Base-by-base conservation (phyloP, 257 asterid species). In the Solanum dulcamara region DNA sequence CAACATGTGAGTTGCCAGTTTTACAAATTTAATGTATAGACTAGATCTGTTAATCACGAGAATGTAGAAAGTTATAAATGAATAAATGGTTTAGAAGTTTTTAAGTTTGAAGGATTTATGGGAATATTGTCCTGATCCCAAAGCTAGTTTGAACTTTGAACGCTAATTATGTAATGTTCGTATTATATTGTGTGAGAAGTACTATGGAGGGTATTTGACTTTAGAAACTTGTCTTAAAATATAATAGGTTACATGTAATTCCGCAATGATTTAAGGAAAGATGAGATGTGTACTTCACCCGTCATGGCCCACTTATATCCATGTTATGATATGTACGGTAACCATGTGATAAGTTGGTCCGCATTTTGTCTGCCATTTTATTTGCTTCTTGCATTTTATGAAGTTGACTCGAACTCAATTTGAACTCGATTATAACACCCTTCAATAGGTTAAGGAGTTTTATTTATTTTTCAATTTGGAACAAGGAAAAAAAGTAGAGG, bases 1-100 rank as follows among this genome's bases (percentile, higher is more conserved):
- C n/a, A 79, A 60, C 38, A 44, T 62, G 83, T 92, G 88, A 85
- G 90, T 91, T 89, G 88, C 15, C 35, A 2, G 50, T 77, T 81
- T 70, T 35, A n/a, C 3, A 24, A 74, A 15, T 48, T 81, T n/a
- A 83, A 22, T 57, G 3, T 5, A 32, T 37, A 62, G 13, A 12
- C 66, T 40, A 13, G 35, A 74, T 74, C 55, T 74, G n/a, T 13
- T 72, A 72, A 72, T 72, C 32, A 72, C 81, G 17, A 7, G 22
- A 72, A 74, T 42, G 57, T 74, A 24, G 37, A 40, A n/a, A 74
- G n/a, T 40, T 72, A 12, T 24, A 72, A 38, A 72, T 40, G 55
- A 72, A 72, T 13, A 74, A 30, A 72, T 4, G 37, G 57, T 40
- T 72, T 66, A 26, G 22, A 62, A 26, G 38, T n/a, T 28, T 62